Conservation (phyloP, 1,284 basidiomycete species). For the Bondarzewia mesenterica region DNA sequence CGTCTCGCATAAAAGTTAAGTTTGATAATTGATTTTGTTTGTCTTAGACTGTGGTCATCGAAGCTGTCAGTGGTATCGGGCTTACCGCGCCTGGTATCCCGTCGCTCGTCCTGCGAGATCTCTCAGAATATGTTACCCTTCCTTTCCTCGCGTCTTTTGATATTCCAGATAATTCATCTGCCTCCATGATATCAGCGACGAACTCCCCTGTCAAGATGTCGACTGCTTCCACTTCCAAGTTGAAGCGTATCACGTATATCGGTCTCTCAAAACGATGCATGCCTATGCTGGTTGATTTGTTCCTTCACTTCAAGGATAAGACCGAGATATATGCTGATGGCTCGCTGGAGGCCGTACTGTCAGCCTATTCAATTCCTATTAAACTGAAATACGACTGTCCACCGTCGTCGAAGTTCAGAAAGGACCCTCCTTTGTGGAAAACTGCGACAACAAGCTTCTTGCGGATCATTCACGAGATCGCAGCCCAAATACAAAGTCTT, state of each 20-base stretch:
- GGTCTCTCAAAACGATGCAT: conserved; percentile 83
- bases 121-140: conserved; percentile 80
- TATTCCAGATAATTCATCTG: conserved; percentile 19
- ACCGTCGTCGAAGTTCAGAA: conserved; percentile 74
- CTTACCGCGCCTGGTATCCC: conserved; percentile 51
- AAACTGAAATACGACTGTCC: conserved; percentile 95
- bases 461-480: conserved; percentile 58
- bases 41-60: conserved; percentile 57
- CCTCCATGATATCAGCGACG: conserved; percentile 9
- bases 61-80: conserved; percentile 62
- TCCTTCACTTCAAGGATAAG: conserved; percentile 53
- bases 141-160: conserved; percentile 79
- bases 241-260: conserved; percentile 76
- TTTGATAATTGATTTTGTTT: conserved; percentile 3
- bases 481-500: conserved; percentile 38
- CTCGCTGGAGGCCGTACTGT: conserved; percentile 76
- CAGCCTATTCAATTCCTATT: conserved; percentile 82
- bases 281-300: conserved; percentile 73
- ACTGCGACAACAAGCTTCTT: conserved; percentile 75
- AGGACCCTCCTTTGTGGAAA: conserved; percentile 86
- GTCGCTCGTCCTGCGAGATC: conserved; percentile 71
- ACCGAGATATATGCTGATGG: conserved; percentile 70
- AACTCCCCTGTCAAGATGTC: conserved; percentile 27
- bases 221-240: conserved; percentile 63
- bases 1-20: conserved; percentile 1